Base-by-base conservation (phyloP, 2,329 filamentous ascomycete species). In the Arachnomyces sp. region DNA sequence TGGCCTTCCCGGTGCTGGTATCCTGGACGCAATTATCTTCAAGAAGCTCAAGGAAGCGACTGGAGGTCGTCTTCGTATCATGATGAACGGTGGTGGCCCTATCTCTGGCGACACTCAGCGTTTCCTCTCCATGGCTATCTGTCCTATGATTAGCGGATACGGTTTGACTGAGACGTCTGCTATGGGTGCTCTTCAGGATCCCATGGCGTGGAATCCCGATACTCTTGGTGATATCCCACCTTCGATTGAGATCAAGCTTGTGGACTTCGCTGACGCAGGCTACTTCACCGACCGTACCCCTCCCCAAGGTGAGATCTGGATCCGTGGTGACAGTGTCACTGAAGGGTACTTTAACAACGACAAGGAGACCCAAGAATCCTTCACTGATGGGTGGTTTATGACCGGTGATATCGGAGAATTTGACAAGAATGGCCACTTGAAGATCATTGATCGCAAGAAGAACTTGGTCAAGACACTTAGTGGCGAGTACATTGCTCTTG, bases 321-420 rank as follows among this genome's bases (percentile, higher is more conserved):
- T 98, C 51, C 82, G 84, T 43, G 92, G 90, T 38, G 70, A 72
- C 37, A 73, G 82, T 45, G 82, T 96, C 34, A 77, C 85, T 40
- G 72, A 73, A 28, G 81, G 80, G 29, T 96, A 96, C 67, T 89
- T 82, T 58, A 73, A 93, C 45, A 85, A 95, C 59, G 81, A 84
- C 12, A 79, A 90, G 52, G 89, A 95, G 68, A 94, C 87, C 5
- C 74, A 73, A 55, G 82, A 83, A 58, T 74, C 83, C 4, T 75
- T 90, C 48, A 88, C 84, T 1, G 92, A 94, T 54, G 87, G 87
- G 36, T 96, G 92, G 92, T 96, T 96, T 76, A 90, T 84, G 74
- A 94, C 88, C 12, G 90, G 90, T 45, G 90, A 96, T 56, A 92
- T 96, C 60, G 90, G 90, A 54, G 85, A 95, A 60, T 92, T 90